A percentile compares a stretch with the other conserved stretches of the same genome.
Evolutionary conservation across 768 basidiomycete species (phyloP).

Genomic region (Rhodotorula taiwanensis): DNA sequence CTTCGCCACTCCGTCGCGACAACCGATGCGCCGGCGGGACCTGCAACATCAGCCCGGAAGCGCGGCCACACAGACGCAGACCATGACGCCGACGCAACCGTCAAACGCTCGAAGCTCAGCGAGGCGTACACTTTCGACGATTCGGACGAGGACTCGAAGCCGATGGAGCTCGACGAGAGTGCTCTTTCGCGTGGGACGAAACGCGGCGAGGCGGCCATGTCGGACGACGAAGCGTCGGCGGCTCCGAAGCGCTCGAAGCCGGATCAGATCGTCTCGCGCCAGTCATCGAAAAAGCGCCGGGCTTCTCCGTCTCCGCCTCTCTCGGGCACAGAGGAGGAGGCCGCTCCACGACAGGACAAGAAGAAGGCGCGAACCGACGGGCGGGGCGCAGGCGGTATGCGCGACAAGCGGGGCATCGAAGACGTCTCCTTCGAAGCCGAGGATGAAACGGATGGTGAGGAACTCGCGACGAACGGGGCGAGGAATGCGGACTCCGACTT

Average conservation of each 20-base stretch:
- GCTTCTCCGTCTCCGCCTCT: not conserved
- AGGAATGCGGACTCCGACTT: constrained; percentile 32
- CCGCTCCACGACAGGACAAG: not conserved
- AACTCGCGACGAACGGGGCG: not conserved
- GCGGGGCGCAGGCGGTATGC: not conserved
- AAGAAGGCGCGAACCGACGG: not conserved
- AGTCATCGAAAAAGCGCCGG: not conserved
- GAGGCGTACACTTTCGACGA: not conserved
- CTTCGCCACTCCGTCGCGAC: not conserved
- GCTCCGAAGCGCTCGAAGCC: not conserved
- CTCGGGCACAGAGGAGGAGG: too few relatives aligned
- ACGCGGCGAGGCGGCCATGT: not conserved
- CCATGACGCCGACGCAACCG: not conserved
- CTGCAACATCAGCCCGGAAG: not conserved
- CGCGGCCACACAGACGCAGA: constrained; percentile 2
- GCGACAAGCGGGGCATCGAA: constrained; percentile 18
- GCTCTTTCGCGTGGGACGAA: not conserved
- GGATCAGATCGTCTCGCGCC: too few relatives aligned
- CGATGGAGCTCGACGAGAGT: constrained; percentile 13
- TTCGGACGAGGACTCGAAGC: not conserved
- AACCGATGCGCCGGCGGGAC: not conserved
- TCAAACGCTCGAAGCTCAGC: not conserved
- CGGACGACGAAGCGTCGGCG: not conserved
- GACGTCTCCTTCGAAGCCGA: constrained; percentile 8
- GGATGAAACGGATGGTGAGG: not conserved